Percentiles rank a stretch among this genome's conserved stretches.
phyloP scores from a whole-genome alignment of 2,329 filamentous ascomycete species.

The Fusarium anguioides region DNA sequence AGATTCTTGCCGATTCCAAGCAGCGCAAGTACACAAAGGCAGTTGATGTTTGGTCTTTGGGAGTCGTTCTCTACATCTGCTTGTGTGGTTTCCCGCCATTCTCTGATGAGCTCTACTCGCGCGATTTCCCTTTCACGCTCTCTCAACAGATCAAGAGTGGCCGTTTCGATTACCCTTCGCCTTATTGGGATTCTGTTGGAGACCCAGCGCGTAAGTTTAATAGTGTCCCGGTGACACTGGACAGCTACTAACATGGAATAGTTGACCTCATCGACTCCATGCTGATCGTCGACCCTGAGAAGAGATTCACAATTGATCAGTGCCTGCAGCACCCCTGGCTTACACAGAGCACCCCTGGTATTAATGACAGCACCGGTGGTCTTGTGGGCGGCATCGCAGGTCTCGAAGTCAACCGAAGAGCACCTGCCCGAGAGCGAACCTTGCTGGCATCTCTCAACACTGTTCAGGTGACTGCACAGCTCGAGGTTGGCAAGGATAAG shows the following conservation, averaged over 20 bases:
- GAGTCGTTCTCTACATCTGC: constrained; percentile 98
- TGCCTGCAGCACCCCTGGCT: constrained; percentile 94
- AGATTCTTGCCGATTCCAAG: constrained; percentile 86
- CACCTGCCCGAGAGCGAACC: constrained; percentile 83
- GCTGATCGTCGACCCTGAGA: constrained; percentile 87
- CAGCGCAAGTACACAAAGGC: constrained; percentile 92
- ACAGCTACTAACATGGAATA: constrained; percentile 38
- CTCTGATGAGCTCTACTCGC: constrained; percentile 87
- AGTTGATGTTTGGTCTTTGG: constrained; percentile 95
- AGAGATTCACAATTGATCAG: constrained; percentile 88
- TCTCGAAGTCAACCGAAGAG: constrained; percentile 86
- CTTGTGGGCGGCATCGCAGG: constrained; percentile 86
- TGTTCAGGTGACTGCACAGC: constrained; percentile 64
- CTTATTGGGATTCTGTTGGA: constrained; percentile 78
- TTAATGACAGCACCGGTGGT: constrained; percentile 90
- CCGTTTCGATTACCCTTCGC: constrained; percentile 92
- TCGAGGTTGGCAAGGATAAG: constrained; percentile 67
- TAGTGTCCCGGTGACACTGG: too few relatives aligned
- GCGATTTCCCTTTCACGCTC: constrained; percentile 85
- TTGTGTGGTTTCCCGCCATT: constrained; percentile 97
- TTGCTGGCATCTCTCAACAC: constrained; percentile 85
- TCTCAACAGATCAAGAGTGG: constrained; percentile 93
- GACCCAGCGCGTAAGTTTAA: constrained; percentile 73
- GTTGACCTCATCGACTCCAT: constrained; percentile 94
- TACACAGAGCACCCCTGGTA: constrained; percentile 67